phyloP scores from a whole-genome alignment of 2,329 filamentous ascomycete species.

The Truncatella angustata region DNA sequence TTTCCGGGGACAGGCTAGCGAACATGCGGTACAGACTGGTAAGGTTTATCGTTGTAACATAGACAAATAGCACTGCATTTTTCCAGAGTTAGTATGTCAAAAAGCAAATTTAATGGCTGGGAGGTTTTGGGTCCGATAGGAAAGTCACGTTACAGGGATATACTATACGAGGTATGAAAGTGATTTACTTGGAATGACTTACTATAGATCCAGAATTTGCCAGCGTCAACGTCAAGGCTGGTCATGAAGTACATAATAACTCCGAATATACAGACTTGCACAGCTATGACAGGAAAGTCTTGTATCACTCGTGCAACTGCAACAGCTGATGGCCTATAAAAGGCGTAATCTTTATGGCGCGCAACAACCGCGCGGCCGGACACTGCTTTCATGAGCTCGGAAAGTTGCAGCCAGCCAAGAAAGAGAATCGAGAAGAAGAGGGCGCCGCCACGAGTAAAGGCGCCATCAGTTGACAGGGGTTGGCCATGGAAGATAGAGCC shows the following conservation, averaged over 20 bases:
- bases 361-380: conserved; percentile 62
- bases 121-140: no score
- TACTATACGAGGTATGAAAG: no score
- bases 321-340: conserved; percentile 55
- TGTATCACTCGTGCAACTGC: conserved; percentile 55
- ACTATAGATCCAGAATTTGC: conserved; percentile 67
- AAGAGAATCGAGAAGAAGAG: conserved; percentile 55
- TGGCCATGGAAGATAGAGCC: conserved; percentile 77
- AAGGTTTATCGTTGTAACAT: conserved; percentile 24
- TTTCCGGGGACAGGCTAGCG: conserved; percentile 28
- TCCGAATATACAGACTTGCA: conserved; percentile 67
- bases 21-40: conserved; percentile 32
- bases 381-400: conserved; percentile 76
- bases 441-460: conserved; percentile 54
- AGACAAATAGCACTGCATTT: conserved; percentile 59
- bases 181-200: no score
- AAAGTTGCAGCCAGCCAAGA: conserved; percentile 65
- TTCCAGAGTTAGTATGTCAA: no score
- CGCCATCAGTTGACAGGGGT: conserved; percentile 55
- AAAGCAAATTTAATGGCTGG: no score
- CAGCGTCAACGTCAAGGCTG: conserved; percentile 63
- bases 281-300: conserved; percentile 61
- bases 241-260: conserved; percentile 77
- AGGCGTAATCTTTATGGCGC: conserved; percentile 46
- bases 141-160: no score